Evolutionary conservation across 169 alveolate genomes (phyloP).

Genomic region (Amoebophrya sp.): DNA sequence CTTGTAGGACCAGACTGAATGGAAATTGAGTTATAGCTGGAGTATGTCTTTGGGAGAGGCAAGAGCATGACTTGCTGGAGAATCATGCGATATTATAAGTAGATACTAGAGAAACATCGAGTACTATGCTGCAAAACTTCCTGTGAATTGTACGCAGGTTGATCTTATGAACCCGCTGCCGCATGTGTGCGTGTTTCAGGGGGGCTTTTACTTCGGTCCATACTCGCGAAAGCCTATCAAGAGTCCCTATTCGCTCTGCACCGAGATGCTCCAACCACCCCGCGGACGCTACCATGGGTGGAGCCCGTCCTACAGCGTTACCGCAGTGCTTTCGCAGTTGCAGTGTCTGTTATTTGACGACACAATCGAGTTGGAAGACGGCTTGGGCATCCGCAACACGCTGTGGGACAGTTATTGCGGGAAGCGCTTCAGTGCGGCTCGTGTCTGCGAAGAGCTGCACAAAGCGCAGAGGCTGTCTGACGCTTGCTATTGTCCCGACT

Average conservation of each 20-base stretch:
- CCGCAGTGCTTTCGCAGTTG: constrained; percentile 26
- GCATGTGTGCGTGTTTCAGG: constrained; percentile 29
- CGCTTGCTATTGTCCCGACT: not conserved
- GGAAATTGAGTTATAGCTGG: too few species aligned
- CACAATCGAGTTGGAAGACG: not conserved
- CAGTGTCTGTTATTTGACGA: constrained; percentile 30
- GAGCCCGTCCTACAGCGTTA: constrained; percentile 32
- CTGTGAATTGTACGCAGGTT: too few species aligned
- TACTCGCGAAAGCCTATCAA: too few species aligned
- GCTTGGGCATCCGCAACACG: not conserved
- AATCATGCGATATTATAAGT: too few species aligned
- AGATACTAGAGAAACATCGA: too few species aligned
- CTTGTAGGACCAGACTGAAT: too few species aligned
- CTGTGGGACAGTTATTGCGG: not conserved
- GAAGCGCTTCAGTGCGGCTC: not conserved
- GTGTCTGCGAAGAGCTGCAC: constrained; percentile 32
- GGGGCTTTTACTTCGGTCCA: too few species aligned
- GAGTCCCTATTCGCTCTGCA: constrained; percentile 2
- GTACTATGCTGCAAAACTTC: too few species aligned
- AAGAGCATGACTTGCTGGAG: too few species aligned
- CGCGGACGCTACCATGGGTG: not conserved
- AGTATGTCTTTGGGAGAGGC: too few species aligned
- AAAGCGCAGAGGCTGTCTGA: not conserved
- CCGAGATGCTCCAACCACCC: constrained; percentile 21
- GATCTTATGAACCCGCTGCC: constrained; percentile 26